phyloP scores from a whole-genome alignment of 805 yeast genomes.

The Torulaspora franciscae region DNA sequence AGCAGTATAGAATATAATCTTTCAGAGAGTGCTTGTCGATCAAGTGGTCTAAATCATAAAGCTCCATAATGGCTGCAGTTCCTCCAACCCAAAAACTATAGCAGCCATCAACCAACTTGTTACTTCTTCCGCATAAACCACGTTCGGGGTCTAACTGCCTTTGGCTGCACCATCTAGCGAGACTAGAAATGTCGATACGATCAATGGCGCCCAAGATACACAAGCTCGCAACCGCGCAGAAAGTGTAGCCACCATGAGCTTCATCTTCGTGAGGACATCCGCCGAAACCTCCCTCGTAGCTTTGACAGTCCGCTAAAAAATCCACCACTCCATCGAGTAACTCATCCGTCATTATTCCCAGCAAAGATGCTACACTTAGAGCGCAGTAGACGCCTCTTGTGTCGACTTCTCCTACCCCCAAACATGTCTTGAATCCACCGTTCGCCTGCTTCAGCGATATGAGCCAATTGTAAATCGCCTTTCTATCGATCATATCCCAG shows the following conservation, averaged over 20 bases:
- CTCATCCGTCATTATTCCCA: conserved; percentile 59
- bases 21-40: conserved; percentile 55
- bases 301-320: conserved; percentile 71
- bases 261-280: conserved; percentile 72
- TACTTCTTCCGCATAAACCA: conserved; percentile 85
- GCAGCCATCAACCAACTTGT: conserved; percentile 93
- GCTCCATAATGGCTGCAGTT: conserved; percentile 48
- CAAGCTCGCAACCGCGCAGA: conserved; percentile 73
- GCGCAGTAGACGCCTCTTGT: conserved; percentile 85
- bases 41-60: conserved; percentile 29
- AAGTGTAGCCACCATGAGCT: conserved; percentile 97
- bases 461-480: conserved; percentile 57
- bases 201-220: conserved; percentile 43
- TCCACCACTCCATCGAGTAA: conserved; percentile 47
- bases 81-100: conserved; percentile 96
- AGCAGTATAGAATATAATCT: conserved; percentile 66
- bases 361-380: conserved; percentile 61
- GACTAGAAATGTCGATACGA: conserved; percentile 43
- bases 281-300: conserved; percentile 93
- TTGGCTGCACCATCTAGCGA: conserved; percentile 62
- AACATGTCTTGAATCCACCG: conserved; percentile 58
- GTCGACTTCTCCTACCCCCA: conserved; percentile 69
- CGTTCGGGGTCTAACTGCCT: conserved; percentile 76
- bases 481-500: conserved; percentile 44
- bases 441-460: conserved; percentile 53